Percentiles rank a stretch among this genome's conserved stretches.
Conservation (phyloP, 1,284 basidiomycete species). For the Puccinia horiana region DNA sequence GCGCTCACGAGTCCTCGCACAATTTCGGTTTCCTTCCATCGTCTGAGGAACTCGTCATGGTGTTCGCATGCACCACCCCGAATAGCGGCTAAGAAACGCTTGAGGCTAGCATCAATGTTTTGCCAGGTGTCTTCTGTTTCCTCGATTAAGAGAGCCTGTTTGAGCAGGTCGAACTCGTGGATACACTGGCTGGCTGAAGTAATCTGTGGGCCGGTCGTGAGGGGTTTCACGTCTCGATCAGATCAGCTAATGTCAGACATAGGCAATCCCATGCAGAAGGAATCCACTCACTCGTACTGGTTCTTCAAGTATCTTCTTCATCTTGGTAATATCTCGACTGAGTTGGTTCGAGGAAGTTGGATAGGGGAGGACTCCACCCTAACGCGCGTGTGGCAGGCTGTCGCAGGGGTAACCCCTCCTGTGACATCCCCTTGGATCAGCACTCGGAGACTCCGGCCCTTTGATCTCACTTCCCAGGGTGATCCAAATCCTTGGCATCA, state of each 20-base stretch:
- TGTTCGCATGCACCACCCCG: slow-evolving; percentile 66
- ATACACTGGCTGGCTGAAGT: slow-evolving; percentile 32
- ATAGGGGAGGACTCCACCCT: too few species aligned
- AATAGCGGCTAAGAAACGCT: slow-evolving; percentile 65
- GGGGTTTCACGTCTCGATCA: neutral
- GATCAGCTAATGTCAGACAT: neutral
- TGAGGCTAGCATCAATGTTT: slow-evolving; percentile 66
- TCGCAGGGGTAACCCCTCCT: too few species aligned
- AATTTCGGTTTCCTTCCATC: slow-evolving; percentile 61
- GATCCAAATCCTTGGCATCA: too few species aligned
- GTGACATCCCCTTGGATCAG: too few species aligned
- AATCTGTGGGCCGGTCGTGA: slow-evolving; percentile 7
- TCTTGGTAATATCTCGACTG: neutral
- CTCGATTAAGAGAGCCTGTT: slow-evolving; percentile 63
- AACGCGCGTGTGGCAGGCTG: too few species aligned
- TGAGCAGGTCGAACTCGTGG: slow-evolving; percentile 61
- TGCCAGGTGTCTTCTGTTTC: slow-evolving; percentile 86
- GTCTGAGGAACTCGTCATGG: slow-evolving; percentile 65
- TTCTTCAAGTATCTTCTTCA: slow-evolving; percentile 25
- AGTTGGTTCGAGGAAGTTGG: neutral
- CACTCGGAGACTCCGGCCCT: too few species aligned
- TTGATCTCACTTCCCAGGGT: too few species aligned
- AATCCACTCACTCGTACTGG: slow-evolving; percentile 23
- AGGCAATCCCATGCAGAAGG: neutral
- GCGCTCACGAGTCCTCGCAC: slow-evolving; percentile 23